These are phyloP conservation scores for Nicotiana tabacum DNA, from an alignment of 257 asterid species.

Conservation along the genomic window DNA sequence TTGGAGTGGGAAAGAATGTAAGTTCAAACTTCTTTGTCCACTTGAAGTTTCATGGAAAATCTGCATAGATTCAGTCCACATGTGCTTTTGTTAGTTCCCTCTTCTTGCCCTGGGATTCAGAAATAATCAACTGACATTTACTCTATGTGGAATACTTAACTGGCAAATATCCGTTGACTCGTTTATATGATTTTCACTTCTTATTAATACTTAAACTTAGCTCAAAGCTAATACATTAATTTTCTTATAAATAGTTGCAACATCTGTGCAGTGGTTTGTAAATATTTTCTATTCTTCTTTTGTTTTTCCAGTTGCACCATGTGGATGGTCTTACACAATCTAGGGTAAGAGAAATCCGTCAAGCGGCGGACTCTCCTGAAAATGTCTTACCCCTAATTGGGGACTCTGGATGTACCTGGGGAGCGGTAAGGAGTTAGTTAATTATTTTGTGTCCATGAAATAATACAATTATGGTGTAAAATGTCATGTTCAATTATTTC, in stretches of 20 bases:
- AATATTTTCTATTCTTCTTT: background rate
- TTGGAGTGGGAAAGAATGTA: conserved; percentile 90
- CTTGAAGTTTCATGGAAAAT: background rate
- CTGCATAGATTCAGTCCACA: background rate
- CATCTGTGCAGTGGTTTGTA: background rate
- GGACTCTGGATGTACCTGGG: conserved; percentile 67
- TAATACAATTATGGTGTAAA: background rate
- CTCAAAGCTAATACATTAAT: background rate
- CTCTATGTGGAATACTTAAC: background rate
- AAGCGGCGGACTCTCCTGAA: conserved; percentile 35
- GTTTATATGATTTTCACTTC: background rate
- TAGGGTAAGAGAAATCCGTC: conserved; percentile 46
- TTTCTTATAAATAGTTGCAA: background rate
- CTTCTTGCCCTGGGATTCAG: background rate
- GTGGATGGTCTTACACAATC: conserved; percentile 78
- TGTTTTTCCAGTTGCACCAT: conserved; percentile 57
- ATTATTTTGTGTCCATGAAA: background rate
- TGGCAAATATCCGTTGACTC: background rate
- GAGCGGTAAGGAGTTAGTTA: conserved; percentile 47
- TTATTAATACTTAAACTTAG: background rate
- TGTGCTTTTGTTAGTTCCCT: background rate
- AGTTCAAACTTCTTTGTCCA: conserved; percentile 11
- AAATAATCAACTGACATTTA: background rate
- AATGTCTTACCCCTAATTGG: conserved; percentile 53
- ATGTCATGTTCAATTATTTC: background rate